Evolutionary conservation across 2,329 filamentous ascomycete species (phyloP).

Genomic region (Arthrobotrys entomopaga): DNA sequence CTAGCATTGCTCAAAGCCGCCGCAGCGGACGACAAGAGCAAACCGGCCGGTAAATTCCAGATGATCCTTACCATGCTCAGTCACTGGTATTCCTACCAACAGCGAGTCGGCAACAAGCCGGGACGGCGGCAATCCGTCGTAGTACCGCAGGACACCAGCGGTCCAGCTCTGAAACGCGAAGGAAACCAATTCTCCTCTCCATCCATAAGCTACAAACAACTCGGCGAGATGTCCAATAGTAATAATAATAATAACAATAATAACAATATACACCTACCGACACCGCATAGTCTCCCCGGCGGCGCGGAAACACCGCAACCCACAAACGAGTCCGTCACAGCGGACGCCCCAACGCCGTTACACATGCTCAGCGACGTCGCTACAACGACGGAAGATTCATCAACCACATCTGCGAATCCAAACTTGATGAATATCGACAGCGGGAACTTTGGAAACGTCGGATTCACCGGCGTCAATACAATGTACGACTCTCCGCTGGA

Average conservation of each 20-base stretch:
- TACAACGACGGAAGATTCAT: slow-evolving; percentile 59
- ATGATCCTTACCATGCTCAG: slow-evolving; percentile 64
- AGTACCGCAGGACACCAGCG: slow-evolving; percentile 45
- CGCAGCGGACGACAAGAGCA: slow-evolving; percentile 70
- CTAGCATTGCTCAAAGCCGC: slow-evolving; percentile 74
- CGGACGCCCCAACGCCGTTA: slow-evolving; percentile 60
- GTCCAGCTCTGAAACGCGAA: slow-evolving; percentile 15
- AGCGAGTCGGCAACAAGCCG: slow-evolving; percentile 28
- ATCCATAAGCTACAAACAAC: slow-evolving; percentile 41
- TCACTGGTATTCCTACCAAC: slow-evolving; percentile 62
- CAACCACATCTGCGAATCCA: slow-evolving; percentile 18
- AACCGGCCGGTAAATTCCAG: slow-evolving; percentile 62
- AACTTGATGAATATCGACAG: slow-evolving; percentile 52
- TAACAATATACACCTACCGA: slow-evolving; percentile 31
- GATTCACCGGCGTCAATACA: slow-evolving; percentile 6
- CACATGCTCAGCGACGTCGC: slow-evolving; percentile 63
- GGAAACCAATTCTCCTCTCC: slow-evolving; percentile 36
- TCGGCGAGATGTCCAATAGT: slow-evolving; percentile 35
- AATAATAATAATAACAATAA: too few species aligned
- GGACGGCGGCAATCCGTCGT: slow-evolving; percentile 31
- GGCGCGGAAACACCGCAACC: slow-evolving; percentile 41
- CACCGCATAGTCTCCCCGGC: slow-evolving; percentile 36
- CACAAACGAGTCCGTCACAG: slow-evolving; percentile 17
- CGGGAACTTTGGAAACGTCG: slow-evolving; percentile 26
- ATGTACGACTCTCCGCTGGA: slow-evolving; percentile 32